A percentile compares a stretch with the other conserved stretches of the same genome.
phyloP scores from a whole-genome alignment of 2,329 filamentous ascomycete species.

The Arachnomyces sp. region DNA sequence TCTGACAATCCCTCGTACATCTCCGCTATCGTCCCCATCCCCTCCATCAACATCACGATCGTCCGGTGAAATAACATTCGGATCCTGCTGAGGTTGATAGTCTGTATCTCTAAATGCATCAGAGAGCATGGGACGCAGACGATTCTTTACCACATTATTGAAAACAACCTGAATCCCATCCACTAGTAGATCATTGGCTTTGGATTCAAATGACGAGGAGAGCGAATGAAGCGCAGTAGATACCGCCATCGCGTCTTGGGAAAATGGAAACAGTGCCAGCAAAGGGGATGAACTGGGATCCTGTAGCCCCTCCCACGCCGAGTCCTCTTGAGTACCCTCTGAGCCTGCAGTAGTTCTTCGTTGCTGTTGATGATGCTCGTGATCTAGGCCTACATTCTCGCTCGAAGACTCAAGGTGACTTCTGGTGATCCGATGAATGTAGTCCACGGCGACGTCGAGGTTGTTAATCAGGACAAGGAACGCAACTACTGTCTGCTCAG shows the following conservation, averaged over 20 bases:
- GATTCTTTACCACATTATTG: slow-evolving; percentile 75
- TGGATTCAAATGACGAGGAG: slow-evolving; percentile 63
- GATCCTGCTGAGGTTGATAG: slow-evolving; percentile 52
- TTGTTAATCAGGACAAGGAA: slow-evolving; percentile 96
- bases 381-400: background rate
- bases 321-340: slow-evolving; percentile 30
- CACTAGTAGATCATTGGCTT: slow-evolving; percentile 71
- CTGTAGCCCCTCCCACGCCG: slow-evolving; percentile 19
- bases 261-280: slow-evolving; percentile 68
- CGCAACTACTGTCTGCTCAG: slow-evolving; percentile 77
- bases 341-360: slow-evolving; percentile 27
- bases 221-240: slow-evolving; percentile 61
- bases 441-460: slow-evolving; percentile 85
- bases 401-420: slow-evolving; percentile 47
- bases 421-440: slow-evolving; percentile 76
- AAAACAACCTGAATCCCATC: slow-evolving; percentile 84
- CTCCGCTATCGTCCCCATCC: slow-evolving; percentile 34
- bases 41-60: slow-evolving; percentile 45
- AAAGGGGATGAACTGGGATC: slow-evolving; percentile 32
- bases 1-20: slow-evolving; percentile 59
- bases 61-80: too few species aligned
- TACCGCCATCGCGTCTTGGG: slow-evolving; percentile 65
- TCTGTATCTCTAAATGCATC: slow-evolving; percentile 90
- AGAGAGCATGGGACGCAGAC: slow-evolving; percentile 72
- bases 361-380: too few species aligned